These are phyloP conservation scores for Tetratostichococcus sp. DNA, from an alignment of 139 green algal genomes.

Conservation along the genomic window DNA sequence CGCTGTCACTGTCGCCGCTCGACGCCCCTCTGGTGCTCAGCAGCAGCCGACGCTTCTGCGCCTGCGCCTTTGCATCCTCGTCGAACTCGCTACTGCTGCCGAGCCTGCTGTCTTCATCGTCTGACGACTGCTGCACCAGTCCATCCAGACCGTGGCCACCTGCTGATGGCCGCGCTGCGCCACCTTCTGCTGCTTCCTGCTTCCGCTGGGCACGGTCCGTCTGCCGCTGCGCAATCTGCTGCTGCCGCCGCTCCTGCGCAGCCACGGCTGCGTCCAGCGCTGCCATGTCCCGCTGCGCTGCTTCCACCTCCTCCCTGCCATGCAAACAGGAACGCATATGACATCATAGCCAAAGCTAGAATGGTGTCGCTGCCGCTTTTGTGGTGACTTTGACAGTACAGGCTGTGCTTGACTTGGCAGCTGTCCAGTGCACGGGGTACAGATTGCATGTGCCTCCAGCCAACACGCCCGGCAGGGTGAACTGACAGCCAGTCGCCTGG, in stretches of 20 bases:
- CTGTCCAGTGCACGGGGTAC: too few relatives aligned
- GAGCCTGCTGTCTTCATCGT: not conserved
- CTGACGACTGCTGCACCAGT: not conserved
- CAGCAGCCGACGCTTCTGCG: not conserved
- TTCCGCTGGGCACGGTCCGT: not conserved
- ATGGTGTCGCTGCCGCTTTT: too few relatives aligned
- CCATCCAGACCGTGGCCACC: too few relatives aligned
- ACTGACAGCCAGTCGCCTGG: too few relatives aligned
- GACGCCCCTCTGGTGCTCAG: not conserved
- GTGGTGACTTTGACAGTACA: too few relatives aligned
- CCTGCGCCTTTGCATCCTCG: not conserved
- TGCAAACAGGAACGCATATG: too few relatives aligned
- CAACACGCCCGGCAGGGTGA: too few relatives aligned
- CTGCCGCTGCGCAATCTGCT: not conserved
- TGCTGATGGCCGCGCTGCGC: too few relatives aligned
- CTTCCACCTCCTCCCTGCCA: not conserved
- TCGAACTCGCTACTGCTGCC: not conserved
- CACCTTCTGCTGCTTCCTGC: not conserved
- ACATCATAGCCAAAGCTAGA: too few relatives aligned
- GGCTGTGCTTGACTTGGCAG: too few relatives aligned
- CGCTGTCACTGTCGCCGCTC: too few relatives aligned
- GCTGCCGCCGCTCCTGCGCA: not conserved
- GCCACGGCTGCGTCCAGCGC: not conserved
- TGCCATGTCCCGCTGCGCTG: not conserved
- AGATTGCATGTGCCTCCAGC: too few relatives aligned